A percentile compares a stretch with the other conserved stretches of the same genome.
phyloP scores from a whole-genome alignment of 495 filamentous ascomycete genomes.

The Neurospora sp. region DNA sequence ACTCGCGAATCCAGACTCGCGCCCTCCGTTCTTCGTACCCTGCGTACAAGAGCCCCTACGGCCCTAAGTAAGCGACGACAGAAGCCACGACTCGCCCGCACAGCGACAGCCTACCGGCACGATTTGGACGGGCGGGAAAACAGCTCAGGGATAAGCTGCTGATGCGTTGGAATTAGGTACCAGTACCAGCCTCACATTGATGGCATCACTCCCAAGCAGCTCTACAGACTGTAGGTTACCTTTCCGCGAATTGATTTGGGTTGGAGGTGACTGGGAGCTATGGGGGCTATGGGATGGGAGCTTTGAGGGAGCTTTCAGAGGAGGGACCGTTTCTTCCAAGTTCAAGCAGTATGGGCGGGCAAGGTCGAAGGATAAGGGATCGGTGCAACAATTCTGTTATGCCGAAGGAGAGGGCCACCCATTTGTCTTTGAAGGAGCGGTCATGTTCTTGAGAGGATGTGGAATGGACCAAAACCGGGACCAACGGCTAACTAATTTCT shows the following conservation, averaged over 20 bases:
- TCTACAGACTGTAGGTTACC: constrained; percentile 28
- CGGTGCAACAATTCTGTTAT: background rate
- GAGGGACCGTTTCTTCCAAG: background rate
- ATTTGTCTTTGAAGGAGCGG: background rate
- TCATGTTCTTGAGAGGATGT: background rate
- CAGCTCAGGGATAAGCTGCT: constrained; percentile 8
- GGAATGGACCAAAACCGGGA: background rate
- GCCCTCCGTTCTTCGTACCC: constrained; percentile 20
- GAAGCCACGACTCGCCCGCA: background rate
- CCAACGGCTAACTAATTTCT: background rate
- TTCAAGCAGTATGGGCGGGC: background rate
- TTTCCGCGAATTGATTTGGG: background rate
- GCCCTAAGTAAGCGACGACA: constrained; percentile 38
- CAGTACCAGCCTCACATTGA: constrained; percentile 33
- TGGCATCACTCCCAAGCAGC: constrained; percentile 27
- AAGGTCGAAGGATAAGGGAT: background rate
- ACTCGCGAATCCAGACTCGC: constrained; percentile 22
- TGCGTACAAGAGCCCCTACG: constrained; percentile 39
- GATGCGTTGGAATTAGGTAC: constrained; percentile 29
- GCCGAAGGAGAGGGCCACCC: background rate
- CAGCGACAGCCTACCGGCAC: background rate
- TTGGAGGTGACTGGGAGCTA: background rate
- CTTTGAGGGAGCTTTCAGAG: background rate
- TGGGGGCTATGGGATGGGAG: background rate
- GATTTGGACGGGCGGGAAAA: background rate